Base-by-base conservation (phyloP, 2,329 filamentous ascomycete species). In the Dactylellina cionopaga region DNA sequence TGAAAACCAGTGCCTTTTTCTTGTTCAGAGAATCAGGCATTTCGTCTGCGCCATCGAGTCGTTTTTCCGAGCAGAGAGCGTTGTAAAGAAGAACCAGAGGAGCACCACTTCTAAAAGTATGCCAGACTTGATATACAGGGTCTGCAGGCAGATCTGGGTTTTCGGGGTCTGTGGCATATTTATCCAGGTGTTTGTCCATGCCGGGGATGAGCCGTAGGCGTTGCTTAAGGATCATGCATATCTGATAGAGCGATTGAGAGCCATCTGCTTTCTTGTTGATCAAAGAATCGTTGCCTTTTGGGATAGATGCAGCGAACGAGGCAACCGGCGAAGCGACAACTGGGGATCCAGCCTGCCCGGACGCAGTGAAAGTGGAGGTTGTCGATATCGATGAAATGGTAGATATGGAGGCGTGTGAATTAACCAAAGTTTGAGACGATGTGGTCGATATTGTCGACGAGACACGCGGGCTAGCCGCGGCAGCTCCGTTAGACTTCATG, bases 221-320 rank as follows among this genome's bases (percentile, higher is more conserved):
- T 81, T 90, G 88, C 79, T 91, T 92, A 73, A 98, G 84, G 59
- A 89, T 88, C 76, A 96, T 86, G 80, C 95, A 98, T 80, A 96
- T 96, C 81, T 98, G 94, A 81, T 96, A 99, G 22, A 99, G 87
- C 9, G 93, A 97, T 70, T 90, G 87, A 63, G 91, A 92, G 75
- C 95, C 93, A 80, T 96, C 93, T 80, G 93, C 95, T 80, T 92
- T 91, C 81, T 94, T 91, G 82, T 99, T 99, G 84, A 99, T 96
- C 80, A 99, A 96, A 81, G 74, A 76, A 64, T 77, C 74, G 56
- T 75, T 76, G 35, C 59, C 74, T 31, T 72, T 74, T 11, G 76
- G 76, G 41, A 73, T 75, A 10, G 76, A 77, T 22, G 74, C 65
- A 15, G 52, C 68, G 9, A 77, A 66, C 7, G 71, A 75, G 24